These are phyloP conservation scores for Westerdykella ornata DNA, from an alignment of 2,329 filamentous ascomycete species.

Conservation along the genomic window DNA sequence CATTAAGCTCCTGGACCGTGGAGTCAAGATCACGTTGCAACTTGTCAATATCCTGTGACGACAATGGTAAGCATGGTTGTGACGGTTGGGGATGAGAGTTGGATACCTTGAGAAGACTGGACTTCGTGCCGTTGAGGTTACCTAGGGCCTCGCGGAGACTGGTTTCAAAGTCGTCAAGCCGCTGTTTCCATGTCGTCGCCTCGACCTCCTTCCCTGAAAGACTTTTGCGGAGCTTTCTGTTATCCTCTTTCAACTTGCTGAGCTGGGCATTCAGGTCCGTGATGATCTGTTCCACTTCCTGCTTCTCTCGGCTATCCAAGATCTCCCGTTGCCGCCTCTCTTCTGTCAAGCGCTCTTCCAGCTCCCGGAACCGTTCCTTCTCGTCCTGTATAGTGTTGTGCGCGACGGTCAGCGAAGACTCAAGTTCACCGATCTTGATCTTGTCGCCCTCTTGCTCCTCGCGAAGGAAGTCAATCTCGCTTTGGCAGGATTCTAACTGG, in stretches of 20 bases:
- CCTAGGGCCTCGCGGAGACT: conserved; percentile 81
- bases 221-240: conserved; percentile 71
- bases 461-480: conserved; percentile 87
- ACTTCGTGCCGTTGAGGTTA: conserved; percentile 78
- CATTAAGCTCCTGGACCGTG: conserved; percentile 74
- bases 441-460: conserved; percentile 98
- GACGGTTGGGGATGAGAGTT: conserved; percentile 1
- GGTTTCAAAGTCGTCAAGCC: conserved; percentile 81
- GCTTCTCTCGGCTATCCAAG: conserved; percentile 81
- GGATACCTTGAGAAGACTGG: conserved; percentile 69
- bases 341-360: conserved; percentile 60
- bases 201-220: conserved; percentile 81
- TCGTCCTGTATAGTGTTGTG: conserved; percentile 78
- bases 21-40: conserved; percentile 82
- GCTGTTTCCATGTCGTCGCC: conserved; percentile 83
- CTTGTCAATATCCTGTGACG: conserved; percentile 66
- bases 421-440: conserved; percentile 91
- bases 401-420: conserved; percentile 71
- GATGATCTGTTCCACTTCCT: conserved; percentile 87
- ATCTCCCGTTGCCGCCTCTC: conserved; percentile 84
- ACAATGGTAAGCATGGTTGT: conserved; percentile 13
- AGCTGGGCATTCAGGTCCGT: conserved; percentile 87
- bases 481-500: conserved; percentile 85
- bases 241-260: conserved; percentile 76
- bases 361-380: conserved; percentile 56